Conservation (phyloP, 345 rosid species). For the Ceriops zippeliana region DNA sequence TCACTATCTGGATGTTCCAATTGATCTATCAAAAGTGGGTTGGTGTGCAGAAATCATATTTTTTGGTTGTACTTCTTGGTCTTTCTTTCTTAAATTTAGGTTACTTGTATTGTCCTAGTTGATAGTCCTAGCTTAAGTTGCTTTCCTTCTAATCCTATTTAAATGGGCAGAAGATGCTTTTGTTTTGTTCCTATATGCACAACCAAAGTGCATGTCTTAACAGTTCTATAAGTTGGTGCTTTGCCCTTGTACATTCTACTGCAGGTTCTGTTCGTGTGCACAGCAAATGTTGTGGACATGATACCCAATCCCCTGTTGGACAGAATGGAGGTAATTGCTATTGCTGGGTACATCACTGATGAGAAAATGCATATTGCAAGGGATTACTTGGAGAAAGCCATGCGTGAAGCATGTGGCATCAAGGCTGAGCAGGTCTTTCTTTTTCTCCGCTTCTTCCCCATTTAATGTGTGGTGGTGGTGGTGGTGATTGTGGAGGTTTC, state of each 20-base stretch:
- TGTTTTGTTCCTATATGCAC: too few relatives aligned
- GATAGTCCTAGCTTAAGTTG: too few relatives aligned
- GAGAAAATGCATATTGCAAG: constrained; percentile 99
- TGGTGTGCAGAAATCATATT: constrained; percentile 10
- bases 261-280: constrained; percentile 98
- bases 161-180: too few relatives aligned
- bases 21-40: constrained; percentile 85
- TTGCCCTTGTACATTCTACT: constrained; percentile 14
- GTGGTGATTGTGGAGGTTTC: too few relatives aligned
- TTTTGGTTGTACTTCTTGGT: neutral
- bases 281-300: constrained; percentile 92
- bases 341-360: constrained; percentile 97
- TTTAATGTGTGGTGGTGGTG: neutral
- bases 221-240: constrained; percentile 8
- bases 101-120: neutral
- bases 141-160: too few relatives aligned
- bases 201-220: too few relatives aligned
- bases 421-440: constrained; percentile 76
- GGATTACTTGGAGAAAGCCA: constrained; percentile 85
- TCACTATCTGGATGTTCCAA: constrained; percentile 96
- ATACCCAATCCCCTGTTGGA: constrained; percentile 98
- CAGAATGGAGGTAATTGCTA: constrained; percentile 96
- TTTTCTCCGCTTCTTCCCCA: constrained; percentile 2
- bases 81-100: too few relatives aligned
- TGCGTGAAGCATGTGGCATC: constrained; percentile 89